These are phyloP conservation scores for Sporothrix dimorphospora DNA, from an alignment of 2,329 filamentous ascomycete genomes.

Conservation along the genomic window DNA sequence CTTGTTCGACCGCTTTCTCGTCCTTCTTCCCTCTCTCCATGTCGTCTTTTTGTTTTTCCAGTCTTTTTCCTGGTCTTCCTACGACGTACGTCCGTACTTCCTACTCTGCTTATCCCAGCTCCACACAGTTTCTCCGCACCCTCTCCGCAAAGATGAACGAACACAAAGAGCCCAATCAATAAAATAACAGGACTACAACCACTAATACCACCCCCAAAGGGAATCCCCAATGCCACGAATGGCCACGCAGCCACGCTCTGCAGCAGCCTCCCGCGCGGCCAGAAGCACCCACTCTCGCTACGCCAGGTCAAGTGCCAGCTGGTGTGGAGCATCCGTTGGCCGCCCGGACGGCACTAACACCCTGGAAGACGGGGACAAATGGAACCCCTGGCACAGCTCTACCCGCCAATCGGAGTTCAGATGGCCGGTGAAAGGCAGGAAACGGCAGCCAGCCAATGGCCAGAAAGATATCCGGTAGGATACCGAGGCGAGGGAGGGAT, in stretches of 20 bases:
- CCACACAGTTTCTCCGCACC: not conserved
- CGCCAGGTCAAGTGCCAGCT: not conserved
- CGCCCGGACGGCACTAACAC: constrained; percentile 5
- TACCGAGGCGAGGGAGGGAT: not conserved
- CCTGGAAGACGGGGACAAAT: not conserved
- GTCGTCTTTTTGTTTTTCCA: not conserved
- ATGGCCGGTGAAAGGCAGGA: not conserved
- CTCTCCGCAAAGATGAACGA: too few species aligned
- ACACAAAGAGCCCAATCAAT: too few species aligned
- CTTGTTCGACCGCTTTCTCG: not conserved
- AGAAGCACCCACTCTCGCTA: not conserved
- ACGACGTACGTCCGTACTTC: too few species aligned
- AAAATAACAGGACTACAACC: too few species aligned
- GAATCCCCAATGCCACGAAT: not conserved
- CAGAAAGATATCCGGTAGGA: not conserved
- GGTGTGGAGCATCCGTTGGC: not conserved
- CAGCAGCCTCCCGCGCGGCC: not conserved
- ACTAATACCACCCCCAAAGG: too few species aligned
- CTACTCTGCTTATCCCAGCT: too few species aligned
- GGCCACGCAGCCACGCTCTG: not conserved
- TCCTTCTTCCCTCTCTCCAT: not conserved
- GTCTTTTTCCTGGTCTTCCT: not conserved
- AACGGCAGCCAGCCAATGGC: not conserved
- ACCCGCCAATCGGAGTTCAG: constrained; percentile 21
- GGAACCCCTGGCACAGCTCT: not conserved